Conservation (phyloP, 768 basidiomycete genomes). For the Boletus rubropictus region DNA sequence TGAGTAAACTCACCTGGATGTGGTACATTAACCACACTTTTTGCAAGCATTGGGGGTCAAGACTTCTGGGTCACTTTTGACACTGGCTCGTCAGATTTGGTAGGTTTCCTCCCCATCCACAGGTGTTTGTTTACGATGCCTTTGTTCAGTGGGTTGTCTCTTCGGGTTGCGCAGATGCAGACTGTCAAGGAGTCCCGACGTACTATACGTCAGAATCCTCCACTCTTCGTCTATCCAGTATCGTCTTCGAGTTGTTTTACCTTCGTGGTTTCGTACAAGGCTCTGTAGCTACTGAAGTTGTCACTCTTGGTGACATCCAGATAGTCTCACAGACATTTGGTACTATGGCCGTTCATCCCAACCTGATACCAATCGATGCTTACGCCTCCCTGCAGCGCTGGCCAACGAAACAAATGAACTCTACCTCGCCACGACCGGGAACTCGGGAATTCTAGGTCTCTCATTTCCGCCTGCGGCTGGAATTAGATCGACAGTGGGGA, state of each 20-base stretch:
- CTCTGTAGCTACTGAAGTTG: conserved; percentile 44
- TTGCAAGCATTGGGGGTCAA: conserved; percentile 38
- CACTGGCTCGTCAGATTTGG: conserved; percentile 56
- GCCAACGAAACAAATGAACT: conserved; percentile 41
- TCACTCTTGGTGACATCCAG: conserved; percentile 41
- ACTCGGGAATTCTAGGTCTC: conserved; percentile 54
- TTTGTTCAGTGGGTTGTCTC: conserved; percentile 47
- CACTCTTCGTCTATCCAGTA: conserved; percentile 29
- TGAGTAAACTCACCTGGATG: conserved; percentile 13
- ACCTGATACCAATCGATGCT: not conserved
- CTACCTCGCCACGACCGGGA: conserved; percentile 39
- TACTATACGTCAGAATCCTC: conserved; percentile 33
- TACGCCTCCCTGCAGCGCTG: conserved; percentile 32
- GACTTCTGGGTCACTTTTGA: conserved; percentile 44
- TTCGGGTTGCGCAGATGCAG: conserved; percentile 37
- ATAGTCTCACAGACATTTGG: conserved; percentile 47
- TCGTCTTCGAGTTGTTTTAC: conserved; percentile 43
- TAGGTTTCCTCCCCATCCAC: conserved; percentile 16
- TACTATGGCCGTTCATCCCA: conserved; percentile 11
- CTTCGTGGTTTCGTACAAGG: conserved; percentile 51
- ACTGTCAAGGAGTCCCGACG: conserved; percentile 41
- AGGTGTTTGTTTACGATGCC: conserved; percentile 1
- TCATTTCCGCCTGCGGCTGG: conserved; percentile 44
- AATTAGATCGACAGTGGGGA: conserved; percentile 41
- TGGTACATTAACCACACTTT: conserved; percentile 1